Base-by-base conservation (phyloP, 495 filamentous ascomycete genomes). In the Neurospora sp. region DNA sequence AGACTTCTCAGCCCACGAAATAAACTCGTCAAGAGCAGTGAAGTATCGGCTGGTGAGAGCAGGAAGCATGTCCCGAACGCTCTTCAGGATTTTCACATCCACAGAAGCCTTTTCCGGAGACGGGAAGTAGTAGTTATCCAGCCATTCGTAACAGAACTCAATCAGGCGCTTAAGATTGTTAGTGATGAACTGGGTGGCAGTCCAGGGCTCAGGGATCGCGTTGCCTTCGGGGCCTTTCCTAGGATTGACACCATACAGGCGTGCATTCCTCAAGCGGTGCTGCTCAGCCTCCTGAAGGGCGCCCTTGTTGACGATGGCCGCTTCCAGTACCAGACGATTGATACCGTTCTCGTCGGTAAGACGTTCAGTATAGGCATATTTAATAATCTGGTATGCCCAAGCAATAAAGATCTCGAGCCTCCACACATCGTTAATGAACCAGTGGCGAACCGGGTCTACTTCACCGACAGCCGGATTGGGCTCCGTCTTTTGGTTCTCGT, bases 171-270 rank as follows among this genome's bases (percentile, higher is more conserved):
- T 85, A 12, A 86, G 77, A 70, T 88, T 86, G 71, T 86, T 85
- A 31, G 86, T 82, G 71, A 91, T 82, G 72, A 89, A 89, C 3
- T 84, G 82, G 35, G 86, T 89, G 11, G 91, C 92, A 5, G 93
- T 96, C 94, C 94, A 98, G 71, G 92, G 89, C 68, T 92, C 89
- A 20, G 91, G 89, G 20, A 97, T 84, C 5, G 83, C 88, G 40
- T 89, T 85, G 40, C 94, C 93, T 73, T 93, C 88, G 68, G 90
- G 82, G 31, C 94, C 75, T 68, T 86, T 79, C 69, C 86, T 88
- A 61, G 88, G 83, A 35, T 83, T 82, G 11, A 98, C 85, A 39
- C 92, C 92, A 77, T 97, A 99, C 3, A 87, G 76, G 16, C 82
- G 82, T 20, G 89, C 86, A 74, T 93, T 90, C 40, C 86, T 83